Percentiles rank a stretch among this genome's conserved stretches.
phyloP scores from a whole-genome alignment of 768 basidiomycete genomes.

The Pleurotus platypus region DNA sequence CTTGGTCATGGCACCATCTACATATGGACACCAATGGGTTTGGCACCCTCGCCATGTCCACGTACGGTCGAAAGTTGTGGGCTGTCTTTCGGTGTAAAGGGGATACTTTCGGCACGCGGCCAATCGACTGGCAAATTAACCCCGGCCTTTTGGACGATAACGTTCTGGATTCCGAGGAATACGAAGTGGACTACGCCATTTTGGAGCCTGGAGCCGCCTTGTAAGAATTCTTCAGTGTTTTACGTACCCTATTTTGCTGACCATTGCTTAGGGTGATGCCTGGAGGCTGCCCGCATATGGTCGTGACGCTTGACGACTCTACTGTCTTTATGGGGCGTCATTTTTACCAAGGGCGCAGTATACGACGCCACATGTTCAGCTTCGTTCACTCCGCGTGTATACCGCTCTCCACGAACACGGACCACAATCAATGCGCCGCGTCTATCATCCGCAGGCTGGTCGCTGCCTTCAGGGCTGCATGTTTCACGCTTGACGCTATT shows the following conservation, averaged over 20 bases:
- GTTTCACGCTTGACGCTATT: not conserved
- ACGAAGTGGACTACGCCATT: not conserved
- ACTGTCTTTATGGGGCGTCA: not conserved
- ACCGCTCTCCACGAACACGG: not conserved
- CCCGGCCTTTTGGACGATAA: not conserved
- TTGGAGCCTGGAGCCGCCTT: not conserved
- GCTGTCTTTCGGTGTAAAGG: not conserved
- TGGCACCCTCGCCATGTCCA: not conserved
- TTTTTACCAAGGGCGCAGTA: not conserved
- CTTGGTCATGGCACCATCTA: not conserved
- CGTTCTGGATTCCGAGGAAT: not conserved
- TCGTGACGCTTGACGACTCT: not conserved
- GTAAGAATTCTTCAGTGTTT: not conserved
- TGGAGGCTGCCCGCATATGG: not conserved
- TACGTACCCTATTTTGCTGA: not conserved
- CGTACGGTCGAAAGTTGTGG: not conserved
- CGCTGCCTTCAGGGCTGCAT: not conserved
- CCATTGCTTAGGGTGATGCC: not conserved
- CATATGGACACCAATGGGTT: not conserved
- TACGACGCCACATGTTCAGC: not conserved
- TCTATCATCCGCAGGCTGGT: not conserved
- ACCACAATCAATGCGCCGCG: not conserved
- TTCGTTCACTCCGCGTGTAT: not conserved
- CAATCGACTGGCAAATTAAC: not conserved
- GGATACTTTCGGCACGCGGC: not conserved